A percentile compares a stretch with the other conserved stretches of the same genome.
phyloP scores from a whole-genome alignment of 257 asterid species.

The Mitragyna speciosa region DNA sequence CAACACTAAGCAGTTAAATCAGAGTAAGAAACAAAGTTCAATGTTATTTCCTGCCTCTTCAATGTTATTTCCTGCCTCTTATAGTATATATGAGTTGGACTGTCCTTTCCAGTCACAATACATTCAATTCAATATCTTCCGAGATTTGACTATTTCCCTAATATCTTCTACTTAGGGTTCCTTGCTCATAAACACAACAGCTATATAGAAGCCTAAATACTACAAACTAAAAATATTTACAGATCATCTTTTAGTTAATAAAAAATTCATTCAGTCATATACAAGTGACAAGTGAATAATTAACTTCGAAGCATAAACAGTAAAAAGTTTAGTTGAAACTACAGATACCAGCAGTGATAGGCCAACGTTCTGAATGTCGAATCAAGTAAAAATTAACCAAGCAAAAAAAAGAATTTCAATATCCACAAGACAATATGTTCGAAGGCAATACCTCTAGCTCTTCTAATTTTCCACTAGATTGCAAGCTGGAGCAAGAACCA shows the following conservation, averaged over 20 bases:
- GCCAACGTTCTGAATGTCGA: not conserved
- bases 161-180: not conserved
- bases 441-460: constrained; percentile 32
- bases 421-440: not conserved
- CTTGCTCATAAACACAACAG: not conserved
- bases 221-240: not conserved
- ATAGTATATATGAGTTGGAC: not conserved
- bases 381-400: not conserved
- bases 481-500: constrained; percentile 27
- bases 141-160: not conserved
- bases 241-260: not conserved
- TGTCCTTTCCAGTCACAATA: not conserved
- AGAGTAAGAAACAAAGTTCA: not conserved
- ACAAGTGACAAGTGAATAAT: not conserved
- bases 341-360: not conserved
- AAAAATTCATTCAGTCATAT: not conserved
- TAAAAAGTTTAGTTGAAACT: not conserved
- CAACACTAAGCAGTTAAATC: not conserved
- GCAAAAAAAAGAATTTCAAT: not conserved
- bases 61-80: not conserved
- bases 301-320: not conserved
- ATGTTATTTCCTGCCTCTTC: not conserved
- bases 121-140: not conserved
- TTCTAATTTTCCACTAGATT: constrained; percentile 23
- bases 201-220: not conserved